These are phyloP conservation scores for Boletus tylopilopsis DNA, from an alignment of 768 basidiomycete species.

Conservation along the genomic window DNA sequence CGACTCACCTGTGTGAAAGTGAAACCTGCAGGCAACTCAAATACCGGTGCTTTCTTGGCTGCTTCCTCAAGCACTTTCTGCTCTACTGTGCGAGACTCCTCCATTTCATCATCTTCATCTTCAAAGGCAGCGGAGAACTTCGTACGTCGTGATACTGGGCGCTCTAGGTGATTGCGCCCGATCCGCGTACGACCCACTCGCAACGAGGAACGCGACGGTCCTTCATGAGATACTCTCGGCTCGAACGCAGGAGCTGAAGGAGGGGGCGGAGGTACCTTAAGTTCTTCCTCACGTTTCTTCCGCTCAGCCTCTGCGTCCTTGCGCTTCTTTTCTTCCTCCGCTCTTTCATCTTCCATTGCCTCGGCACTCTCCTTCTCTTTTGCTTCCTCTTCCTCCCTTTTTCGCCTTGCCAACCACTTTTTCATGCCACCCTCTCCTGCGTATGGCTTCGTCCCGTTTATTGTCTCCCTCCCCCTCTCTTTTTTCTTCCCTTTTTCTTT, in stretches of 20 bases:
- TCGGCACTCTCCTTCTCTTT: conserved; percentile 33
- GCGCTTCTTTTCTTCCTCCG: conserved; percentile 24
- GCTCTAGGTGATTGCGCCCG: conserved; percentile 56
- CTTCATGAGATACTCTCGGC: conserved; percentile 17
- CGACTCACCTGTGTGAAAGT: conserved; percentile 58
- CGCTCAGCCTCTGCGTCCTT: conserved; percentile 19
- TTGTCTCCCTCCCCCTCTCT: conserved; percentile 33
- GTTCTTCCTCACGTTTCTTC: conserved; percentile 15
- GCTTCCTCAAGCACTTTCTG: conserved; percentile 49
- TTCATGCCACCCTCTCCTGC: conserved; percentile 77
- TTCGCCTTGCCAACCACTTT: conserved; percentile 63
- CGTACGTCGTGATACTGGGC: conserved; percentile 46
- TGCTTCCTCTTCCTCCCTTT: conserved; percentile 52
- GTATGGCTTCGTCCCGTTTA: conserved; percentile 69
- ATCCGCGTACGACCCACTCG: conserved; percentile 62
- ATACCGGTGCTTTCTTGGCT: conserved; percentile 51
- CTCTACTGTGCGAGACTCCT: conserved; percentile 41
- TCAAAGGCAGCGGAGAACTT: conserved; percentile 68
- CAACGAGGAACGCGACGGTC: conserved; percentile 45
- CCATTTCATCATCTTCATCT: conserved; percentile 43
- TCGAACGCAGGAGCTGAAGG: conserved; percentile 18
- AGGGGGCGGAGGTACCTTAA: conserved; percentile 16
- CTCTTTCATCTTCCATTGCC: conserved; percentile 34
- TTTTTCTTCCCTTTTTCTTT: conserved; percentile 34
- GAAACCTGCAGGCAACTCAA: conserved; percentile 61